Conservation (phyloP, 768 basidiomycete genomes). For the Tylopilus cervinicoccineus region DNA sequence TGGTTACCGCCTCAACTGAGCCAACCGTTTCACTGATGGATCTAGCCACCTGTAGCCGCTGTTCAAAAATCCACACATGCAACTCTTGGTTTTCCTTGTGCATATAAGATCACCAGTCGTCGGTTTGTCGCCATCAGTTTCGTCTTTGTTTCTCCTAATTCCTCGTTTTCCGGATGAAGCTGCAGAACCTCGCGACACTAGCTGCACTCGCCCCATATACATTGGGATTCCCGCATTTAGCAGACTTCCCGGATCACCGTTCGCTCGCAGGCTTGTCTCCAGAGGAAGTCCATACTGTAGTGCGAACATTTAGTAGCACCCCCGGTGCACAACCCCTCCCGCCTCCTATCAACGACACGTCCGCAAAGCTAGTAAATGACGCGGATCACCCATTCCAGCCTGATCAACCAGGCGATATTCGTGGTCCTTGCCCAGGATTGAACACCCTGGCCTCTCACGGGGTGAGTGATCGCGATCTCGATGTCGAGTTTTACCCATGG, state of each 20-base stretch:
- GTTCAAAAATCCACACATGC: neutral
- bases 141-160: neutral
- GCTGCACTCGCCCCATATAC: neutral
- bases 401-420: constrained; percentile 15
- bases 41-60: no score
- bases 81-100: neutral
- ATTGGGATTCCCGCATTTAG: constrained; percentile 7
- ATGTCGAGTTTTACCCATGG: neutral
- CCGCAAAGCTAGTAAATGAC: constrained; percentile 21
- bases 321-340: constrained; percentile 22
- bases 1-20: no score
- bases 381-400: constrained; percentile 12
- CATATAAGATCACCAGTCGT: neutral
- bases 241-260: constrained; percentile 15
- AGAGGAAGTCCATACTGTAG: constrained; percentile 10
- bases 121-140: neutral
- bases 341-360: constrained; percentile 18
- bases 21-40: no score
- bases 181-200: neutral
- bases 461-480: constrained; percentile 8
- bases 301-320: constrained; percentile 7
- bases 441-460: constrained; percentile 25
- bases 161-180: neutral
- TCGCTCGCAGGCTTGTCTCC: constrained; percentile 18
- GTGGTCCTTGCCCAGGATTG: constrained; percentile 23